Percentiles rank a stretch among this genome's conserved stretches.
phyloP scores from a whole-genome alignment of 2,329 filamentous ascomycete species.

The Ascochyta fabae region DNA sequence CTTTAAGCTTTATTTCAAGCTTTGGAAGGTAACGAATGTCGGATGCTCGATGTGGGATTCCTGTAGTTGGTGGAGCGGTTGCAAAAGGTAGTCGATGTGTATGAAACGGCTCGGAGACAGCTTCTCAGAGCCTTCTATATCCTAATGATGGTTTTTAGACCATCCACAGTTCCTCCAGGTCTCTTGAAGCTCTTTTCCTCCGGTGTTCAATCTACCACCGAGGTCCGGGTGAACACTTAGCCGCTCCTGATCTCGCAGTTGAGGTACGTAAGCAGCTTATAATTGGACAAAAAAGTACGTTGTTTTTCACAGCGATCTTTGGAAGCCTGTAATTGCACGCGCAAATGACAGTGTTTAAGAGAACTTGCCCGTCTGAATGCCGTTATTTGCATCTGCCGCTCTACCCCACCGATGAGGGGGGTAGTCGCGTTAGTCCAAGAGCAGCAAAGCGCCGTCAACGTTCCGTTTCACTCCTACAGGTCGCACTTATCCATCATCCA shows the following conservation, averaged over 20 bases:
- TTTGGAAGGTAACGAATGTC: neutral
- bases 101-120: neutral
- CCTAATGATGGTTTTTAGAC: neutral
- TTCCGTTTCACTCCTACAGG: too few species aligned
- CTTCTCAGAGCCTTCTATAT: neutral
- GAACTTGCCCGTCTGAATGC: neutral
- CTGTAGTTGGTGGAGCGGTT: neutral
- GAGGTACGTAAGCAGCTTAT: neutral
- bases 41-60: neutral
- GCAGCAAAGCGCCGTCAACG: too few species aligned
- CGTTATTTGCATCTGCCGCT: constrained; percentile 3
- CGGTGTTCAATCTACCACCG: constrained; percentile 16
- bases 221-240: constrained; percentile 22
- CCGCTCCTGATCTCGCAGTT: neutral
- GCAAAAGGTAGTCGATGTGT: neutral
- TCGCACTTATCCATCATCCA: neutral
- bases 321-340: neutral
- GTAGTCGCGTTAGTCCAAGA: neutral
- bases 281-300: constrained; percentile 3
- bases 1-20: neutral
- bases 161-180: neutral
- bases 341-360: neutral
- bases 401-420: neutral
- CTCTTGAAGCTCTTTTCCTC: constrained; percentile 11
- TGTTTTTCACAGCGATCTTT: neutral